Base-by-base conservation (phyloP, 148 eudicot genomes). In the Fagopyrum tataricum region DNA sequence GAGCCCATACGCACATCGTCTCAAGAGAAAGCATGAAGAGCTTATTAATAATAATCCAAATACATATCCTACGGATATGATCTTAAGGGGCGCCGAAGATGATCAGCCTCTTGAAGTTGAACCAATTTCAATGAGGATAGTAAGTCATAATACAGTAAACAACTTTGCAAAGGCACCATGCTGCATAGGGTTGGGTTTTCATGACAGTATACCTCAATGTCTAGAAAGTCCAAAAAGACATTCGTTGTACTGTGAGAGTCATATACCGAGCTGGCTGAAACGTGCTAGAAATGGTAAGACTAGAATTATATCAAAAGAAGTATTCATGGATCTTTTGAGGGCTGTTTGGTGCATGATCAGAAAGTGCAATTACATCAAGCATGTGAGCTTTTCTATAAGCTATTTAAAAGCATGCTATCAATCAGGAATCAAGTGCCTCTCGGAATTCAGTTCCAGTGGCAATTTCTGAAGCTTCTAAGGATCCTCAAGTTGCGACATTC, bases 281-380 rank as follows among this genome's bases (percentile, higher is more conserved):
- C 99, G 99, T 64, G 99, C 99, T 43, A 84, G 99, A 84, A 92
- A 95, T 75, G 99, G 99, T 14, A 95, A 92, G 80, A 87, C 91
- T 80, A 88, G 99, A 80, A 88, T 95, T 74, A 77, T 95, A 71
- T 88, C 99, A 46, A 95, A 95, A 73, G 99, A 95, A 76, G 91
- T 95, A 21, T 95, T 87, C 78, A 39, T 95, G 42, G 96, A 91
- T 76, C 92, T 95, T 78, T 72, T 90, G 79, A 86, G 76, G 76
- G 86, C 51, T 95, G 97, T 73, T 72, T 81, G 39, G 82, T 92
- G n/a, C 78, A 74, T 80, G 92, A 85, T 80, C 84, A 87, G 74
- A 95, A 90, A 72, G 37, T 84, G 68, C 80, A 87, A 71, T 78
- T 95, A 47, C 99, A 95, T 82, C 87, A 90, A 81, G 96, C 99